Base-by-base conservation (phyloP, 2,329 filamentous ascomycete genomes). In the Ophiostoma populinum region DNA sequence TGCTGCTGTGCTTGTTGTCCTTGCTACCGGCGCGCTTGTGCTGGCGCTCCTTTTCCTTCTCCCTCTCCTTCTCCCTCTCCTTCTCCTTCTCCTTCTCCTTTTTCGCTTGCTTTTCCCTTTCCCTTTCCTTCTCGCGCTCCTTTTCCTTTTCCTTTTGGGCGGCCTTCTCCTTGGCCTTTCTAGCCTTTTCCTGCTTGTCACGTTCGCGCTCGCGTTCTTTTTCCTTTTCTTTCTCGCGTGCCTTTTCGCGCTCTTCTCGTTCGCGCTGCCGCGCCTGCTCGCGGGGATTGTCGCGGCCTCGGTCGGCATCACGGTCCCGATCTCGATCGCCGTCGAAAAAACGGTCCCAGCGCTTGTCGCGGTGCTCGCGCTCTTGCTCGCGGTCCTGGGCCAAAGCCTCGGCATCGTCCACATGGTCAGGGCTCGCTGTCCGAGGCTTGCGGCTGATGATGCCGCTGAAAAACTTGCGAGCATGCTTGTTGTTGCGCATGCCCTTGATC, bases 371-470 rank as follows among this genome's bases (percentile, higher is more conserved):
- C 10, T 34, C 27, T n/a, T n/a, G n/a, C 19, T 35, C 28, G 6
- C 22, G 38, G 6, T 34, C 19, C 7, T 13, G 15, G 2, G 19
- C 33, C 11, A 19, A 25, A 8, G 8, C 6, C 10, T 24, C 12
- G 2, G 24, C 19, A 8, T 24, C 13, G 16, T 34, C 35, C 17
- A 31, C 17, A n/a, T 39, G 38, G 8, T 55, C 53, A 0, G 53
- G 51, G 26, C 46, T 51, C 2, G 41, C 33, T 3, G 45, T 42
- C 21, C 51, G 40, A 15, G 45, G 43, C 38, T 52, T 53, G 25
- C 57, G 51, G 16, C 33, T 45, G 25, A 62, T 60, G 19, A 63
- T 54, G 0, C 56, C 54, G 30, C 53, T 57, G 12, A 63, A 46
- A 33, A 63, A 58, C 38, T 52, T 55, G 7, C 58, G 52, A 12